Percentiles rank a stretch among this genome's conserved stretches.
Conservation (phyloP, 139 green algal species). For the Micractinium conductrix region DNA sequence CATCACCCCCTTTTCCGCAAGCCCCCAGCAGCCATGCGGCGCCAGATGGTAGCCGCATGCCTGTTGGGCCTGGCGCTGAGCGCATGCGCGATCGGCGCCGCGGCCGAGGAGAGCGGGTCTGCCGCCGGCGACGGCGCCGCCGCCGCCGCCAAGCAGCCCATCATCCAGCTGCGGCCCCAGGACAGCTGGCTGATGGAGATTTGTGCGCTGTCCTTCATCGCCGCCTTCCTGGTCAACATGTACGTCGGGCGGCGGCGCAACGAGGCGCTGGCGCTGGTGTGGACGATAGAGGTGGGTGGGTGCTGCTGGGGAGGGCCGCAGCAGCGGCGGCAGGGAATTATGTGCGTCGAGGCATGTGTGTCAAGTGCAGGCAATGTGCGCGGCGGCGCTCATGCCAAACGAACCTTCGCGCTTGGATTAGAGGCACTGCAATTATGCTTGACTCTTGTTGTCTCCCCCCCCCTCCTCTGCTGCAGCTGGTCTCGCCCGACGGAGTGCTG, state of each 20-base stretch:
- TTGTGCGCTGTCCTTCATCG: background rate
- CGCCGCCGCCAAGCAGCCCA: background rate
- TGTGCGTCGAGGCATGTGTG: too few species aligned
- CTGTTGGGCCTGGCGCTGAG: conserved; percentile 2
- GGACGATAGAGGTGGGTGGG: conserved; percentile 26
- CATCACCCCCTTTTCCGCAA: background rate
- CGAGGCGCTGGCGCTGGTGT: conserved; percentile 33
- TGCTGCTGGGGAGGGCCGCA: too few species aligned
- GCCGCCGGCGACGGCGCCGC: background rate
- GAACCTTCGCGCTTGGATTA: too few species aligned
- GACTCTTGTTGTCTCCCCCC: background rate
- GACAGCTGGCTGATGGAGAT: conserved; percentile 33
- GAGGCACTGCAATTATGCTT: too few species aligned
- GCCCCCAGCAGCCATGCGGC: background rate
- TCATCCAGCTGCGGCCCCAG: conserved; percentile 21
- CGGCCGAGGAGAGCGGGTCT: background rate
- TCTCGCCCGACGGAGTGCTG: conserved; percentile 10
- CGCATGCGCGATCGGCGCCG: background rate
- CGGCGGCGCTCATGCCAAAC: too few species aligned
- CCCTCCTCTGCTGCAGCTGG: background rate
- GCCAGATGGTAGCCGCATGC: background rate
- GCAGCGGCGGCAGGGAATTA: too few species aligned
- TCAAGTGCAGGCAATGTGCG: too few species aligned
- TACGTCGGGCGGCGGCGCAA: conserved; percentile 32
- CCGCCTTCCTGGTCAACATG: conserved; percentile 31